Evolutionary conservation across 1,284 basidiomycete species (phyloP).

Genomic region (Cryptococcus sp.): DNA sequence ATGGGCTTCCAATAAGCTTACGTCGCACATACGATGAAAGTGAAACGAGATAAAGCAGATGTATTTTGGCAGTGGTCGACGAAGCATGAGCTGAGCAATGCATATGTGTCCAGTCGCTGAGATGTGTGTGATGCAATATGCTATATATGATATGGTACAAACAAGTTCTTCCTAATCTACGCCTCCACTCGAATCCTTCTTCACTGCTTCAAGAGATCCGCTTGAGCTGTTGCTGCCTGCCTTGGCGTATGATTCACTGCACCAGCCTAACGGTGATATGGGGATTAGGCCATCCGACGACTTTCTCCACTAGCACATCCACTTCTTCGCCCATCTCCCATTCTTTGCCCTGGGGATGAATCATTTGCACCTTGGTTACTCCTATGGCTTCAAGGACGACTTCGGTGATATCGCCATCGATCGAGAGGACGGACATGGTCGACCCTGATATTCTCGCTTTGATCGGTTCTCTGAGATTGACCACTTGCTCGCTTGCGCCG

Average conservation of each 20-base stretch:
- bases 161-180: not conserved
- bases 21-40: too few species aligned
- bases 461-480: conserved; percentile 14
- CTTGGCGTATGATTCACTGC: not conserved
- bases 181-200: too few species aligned
- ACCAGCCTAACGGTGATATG: conserved; percentile 13
- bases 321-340: conserved; percentile 34
- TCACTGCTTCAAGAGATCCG: too few species aligned
- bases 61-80: too few species aligned
- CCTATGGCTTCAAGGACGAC: conserved; percentile 27
- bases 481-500: conserved; percentile 2
- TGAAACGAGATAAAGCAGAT: too few species aligned
- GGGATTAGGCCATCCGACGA: conserved; percentile 33
- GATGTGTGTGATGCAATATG: conserved; percentile 11
- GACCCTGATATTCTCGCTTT: conserved; percentile 19
- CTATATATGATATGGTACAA: conserved; percentile 4
- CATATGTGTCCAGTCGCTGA: conserved; percentile 5
- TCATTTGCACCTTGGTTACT: conserved; percentile 13
- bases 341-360: conserved; percentile 3
- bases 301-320: conserved; percentile 19
- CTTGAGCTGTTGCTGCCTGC: too few species aligned
- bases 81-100: conserved; percentile 4
- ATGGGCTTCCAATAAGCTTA: conserved; percentile 36
- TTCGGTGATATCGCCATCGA: conserved; percentile 14
- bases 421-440: conserved; percentile 9